Percentiles rank a stretch among this genome's conserved stretches.
Conservation (phyloP, 2,329 filamentous ascomycete genomes). For the Grosmannia serpens region DNA sequence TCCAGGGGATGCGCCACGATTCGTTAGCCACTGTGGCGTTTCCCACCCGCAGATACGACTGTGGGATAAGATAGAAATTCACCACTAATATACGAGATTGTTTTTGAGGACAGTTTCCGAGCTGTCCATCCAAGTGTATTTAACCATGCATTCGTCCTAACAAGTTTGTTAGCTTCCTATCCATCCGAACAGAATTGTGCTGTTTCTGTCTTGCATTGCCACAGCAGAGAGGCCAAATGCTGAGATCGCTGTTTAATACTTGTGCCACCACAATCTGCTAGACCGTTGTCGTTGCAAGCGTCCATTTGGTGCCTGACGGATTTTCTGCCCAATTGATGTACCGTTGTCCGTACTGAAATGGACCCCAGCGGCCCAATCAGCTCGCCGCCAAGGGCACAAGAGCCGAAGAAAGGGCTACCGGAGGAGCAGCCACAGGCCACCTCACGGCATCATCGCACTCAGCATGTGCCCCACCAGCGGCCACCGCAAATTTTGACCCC, state of each 20-base stretch:
- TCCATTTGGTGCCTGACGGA: background rate
- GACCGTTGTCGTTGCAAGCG: background rate
- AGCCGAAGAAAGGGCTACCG: background rate
- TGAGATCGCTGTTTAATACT: background rate
- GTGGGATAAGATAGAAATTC: background rate
- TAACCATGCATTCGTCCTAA: background rate
- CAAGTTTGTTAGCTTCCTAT: background rate
- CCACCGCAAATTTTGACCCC: slow-evolving; percentile 27
- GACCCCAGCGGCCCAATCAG: slow-evolving; percentile 5
- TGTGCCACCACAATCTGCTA: background rate
- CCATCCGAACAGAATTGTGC: background rate
- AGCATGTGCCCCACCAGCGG: slow-evolving; percentile 8
- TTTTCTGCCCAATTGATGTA: background rate
- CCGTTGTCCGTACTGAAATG: background rate
- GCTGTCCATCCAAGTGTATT: no score
- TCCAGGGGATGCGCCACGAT: background rate
- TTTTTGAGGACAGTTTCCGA: background rate
- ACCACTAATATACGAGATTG: background rate
- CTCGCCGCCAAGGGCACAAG: background rate
- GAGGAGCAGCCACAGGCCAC: background rate
- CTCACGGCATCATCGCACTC: background rate
- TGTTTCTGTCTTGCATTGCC: background rate
- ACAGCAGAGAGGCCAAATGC: background rate
- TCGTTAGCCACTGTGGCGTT: background rate
- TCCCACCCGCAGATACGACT: background rate